A percentile compares a stretch with the other conserved stretches of the same genome.
Evolutionary conservation across 1,284 basidiomycete genomes (phyloP).

Genomic region (Fomitopsis schrenkii): DNA sequence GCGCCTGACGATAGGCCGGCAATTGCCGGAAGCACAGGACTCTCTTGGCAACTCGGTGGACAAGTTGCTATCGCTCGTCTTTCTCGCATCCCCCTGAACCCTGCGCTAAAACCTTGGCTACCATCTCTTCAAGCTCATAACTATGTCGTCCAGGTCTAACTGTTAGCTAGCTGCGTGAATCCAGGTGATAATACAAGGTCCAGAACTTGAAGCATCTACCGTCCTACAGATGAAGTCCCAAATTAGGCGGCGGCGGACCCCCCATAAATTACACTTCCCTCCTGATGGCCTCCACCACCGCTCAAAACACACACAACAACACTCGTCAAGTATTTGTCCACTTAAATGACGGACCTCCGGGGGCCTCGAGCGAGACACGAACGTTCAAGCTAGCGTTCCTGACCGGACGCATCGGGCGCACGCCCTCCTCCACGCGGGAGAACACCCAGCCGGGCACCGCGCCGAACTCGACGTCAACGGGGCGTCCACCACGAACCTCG

Average conservation of each 20-base stretch:
- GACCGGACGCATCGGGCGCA: conserved; percentile 56
- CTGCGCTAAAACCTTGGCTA: too few species aligned
- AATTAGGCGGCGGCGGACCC: background rate
- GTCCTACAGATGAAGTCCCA: background rate
- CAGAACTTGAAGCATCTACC: background rate
- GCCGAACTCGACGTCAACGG: conserved; percentile 53
- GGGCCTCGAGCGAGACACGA: conserved; percentile 45
- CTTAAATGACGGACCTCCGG: conserved; percentile 24
- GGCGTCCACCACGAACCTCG: conserved; percentile 38
- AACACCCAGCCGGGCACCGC: conserved; percentile 73
- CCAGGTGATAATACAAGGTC: background rate
- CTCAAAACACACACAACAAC: too few species aligned
- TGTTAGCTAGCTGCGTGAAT: background rate
- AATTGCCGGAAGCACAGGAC: too few species aligned
- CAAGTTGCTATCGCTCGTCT: too few species aligned
- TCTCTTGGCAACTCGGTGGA: too few species aligned
- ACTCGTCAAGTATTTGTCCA: background rate
- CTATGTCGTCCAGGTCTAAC: too few species aligned
- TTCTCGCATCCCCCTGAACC: too few species aligned
- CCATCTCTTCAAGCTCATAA: too few species aligned
- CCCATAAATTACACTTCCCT: too few species aligned
- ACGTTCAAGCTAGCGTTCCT: conserved; percentile 59
- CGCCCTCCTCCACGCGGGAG: conserved; percentile 53
- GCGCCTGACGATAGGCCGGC: too few species aligned
- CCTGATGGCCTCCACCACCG: too few species aligned